These are phyloP conservation scores for Brassica rapa DNA, from an alignment of 345 rosid genomes.

Conservation along the genomic window DNA sequence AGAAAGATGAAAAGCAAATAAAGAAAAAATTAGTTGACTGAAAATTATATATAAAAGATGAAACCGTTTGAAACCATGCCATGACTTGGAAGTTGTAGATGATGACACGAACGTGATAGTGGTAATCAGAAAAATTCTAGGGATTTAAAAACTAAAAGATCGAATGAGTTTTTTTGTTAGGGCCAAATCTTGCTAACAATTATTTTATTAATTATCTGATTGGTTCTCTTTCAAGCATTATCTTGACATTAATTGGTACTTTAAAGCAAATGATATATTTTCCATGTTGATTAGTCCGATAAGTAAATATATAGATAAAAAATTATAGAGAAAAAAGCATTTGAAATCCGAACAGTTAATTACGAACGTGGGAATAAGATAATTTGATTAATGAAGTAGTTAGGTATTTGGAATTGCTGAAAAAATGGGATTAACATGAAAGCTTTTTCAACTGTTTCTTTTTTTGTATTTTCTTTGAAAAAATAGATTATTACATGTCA, in stretches of 20 bases:
- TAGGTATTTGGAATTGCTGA: neutral
- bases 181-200: neutral
- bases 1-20: too few relatives aligned
- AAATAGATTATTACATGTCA: neutral
- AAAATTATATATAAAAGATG: too few relatives aligned
- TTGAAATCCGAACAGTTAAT: neutral
- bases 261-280: neutral
- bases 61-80: too few relatives aligned
- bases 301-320: neutral
- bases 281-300: neutral
- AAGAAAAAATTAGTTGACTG: too few relatives aligned
- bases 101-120: neutral
- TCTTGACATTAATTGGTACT: too few relatives aligned
- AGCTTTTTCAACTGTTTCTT: neutral
- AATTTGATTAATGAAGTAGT: neutral
- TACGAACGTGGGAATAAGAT: neutral
- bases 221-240: too few relatives aligned
- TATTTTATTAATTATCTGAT: neutral
- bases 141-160: neutral
- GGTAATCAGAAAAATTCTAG: too few relatives aligned
- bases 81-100: neutral
- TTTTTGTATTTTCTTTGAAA: neutral
- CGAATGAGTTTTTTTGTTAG: neutral
- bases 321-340: neutral
- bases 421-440: neutral